Conservation (phyloP, 2,329 filamentous ascomycete genomes). For the Aspergillus cejpii region DNA sequence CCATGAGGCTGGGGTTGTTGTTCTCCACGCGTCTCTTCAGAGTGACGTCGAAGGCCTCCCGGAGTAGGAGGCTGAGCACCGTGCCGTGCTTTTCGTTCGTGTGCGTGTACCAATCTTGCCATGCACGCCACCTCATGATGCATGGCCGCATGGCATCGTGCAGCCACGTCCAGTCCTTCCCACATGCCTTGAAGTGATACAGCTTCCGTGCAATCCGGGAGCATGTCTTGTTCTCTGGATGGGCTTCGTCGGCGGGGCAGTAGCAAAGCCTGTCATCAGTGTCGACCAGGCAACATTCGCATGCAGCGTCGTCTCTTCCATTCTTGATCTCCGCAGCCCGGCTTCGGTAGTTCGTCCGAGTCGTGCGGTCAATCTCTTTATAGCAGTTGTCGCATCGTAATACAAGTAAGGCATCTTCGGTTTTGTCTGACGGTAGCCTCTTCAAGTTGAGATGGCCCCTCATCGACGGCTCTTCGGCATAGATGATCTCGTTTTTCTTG, state of each 20-base stretch:
- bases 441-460: slow-evolving; percentile 26
- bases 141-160: slow-evolving; percentile 29
- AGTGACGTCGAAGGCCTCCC: slow-evolving; percentile 34
- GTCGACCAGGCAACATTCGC: slow-evolving; percentile 5
- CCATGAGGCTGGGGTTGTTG: slow-evolving; percentile 21
- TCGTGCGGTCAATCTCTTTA: slow-evolving; percentile 1
- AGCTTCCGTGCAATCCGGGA: slow-evolving; percentile 21
- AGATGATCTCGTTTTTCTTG: slow-evolving; percentile 20
- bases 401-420: slow-evolving; percentile 1
- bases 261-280: slow-evolving; percentile 5
- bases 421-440: slow-evolving; percentile 4
- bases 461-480: slow-evolving; percentile 32
- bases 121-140: slow-evolving; percentile 1
- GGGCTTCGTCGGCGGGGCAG: slow-evolving; percentile 5
- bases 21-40: slow-evolving; percentile 23
- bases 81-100: slow-evolving; percentile 31
- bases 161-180: slow-evolving; percentile 32
- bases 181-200: slow-evolving; percentile 29
- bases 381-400: slow-evolving; percentile 28
- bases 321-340: slow-evolving; percentile 1
- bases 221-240: slow-evolving; percentile 14
- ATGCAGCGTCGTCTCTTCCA: slow-evolving; percentile 4
- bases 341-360: background rate
- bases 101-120: slow-evolving; percentile 15
- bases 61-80: slow-evolving; percentile 29